Conservation (phyloP, 495 filamentous ascomycete genomes). For the Hypoxylon fuscum region DNA sequence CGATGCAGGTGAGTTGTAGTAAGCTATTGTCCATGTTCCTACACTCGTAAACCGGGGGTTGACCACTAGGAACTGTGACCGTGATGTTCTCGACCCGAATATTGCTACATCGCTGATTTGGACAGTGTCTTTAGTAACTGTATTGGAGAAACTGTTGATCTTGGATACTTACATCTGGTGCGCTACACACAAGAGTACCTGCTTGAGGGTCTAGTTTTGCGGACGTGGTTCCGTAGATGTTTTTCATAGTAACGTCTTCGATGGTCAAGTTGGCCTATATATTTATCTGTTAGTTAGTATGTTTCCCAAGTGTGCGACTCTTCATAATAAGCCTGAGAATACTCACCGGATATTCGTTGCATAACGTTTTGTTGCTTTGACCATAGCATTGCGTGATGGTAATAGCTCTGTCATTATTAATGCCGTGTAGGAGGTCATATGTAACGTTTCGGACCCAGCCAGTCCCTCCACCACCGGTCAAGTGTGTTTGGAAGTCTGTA, state of each 20-base stretch:
- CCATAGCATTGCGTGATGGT: slow-evolving; percentile 70
- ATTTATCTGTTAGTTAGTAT: neutral
- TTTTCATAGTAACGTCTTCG: slow-evolving; percentile 39
- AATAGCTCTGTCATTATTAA: slow-evolving; percentile 68
- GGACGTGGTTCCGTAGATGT: slow-evolving; percentile 34
- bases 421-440: slow-evolving; percentile 63
- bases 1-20: slow-evolving; percentile 23
- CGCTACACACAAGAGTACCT: slow-evolving; percentile 37
- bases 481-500: slow-evolving; percentile 39
- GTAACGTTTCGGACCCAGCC: slow-evolving; percentile 62
- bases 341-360: slow-evolving; percentile 35
- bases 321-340: neutral
- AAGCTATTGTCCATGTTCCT: slow-evolving; percentile 32
- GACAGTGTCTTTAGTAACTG: neutral
- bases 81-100: slow-evolving; percentile 36
- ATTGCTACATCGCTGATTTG: slow-evolving; percentile 24
- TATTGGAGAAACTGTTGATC: neutral
- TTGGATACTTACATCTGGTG: slow-evolving; percentile 26
- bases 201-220: slow-evolving; percentile 30
- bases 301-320: neutral
- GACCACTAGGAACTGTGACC: slow-evolving; percentile 26
- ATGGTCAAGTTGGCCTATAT: slow-evolving; percentile 39
- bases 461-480: slow-evolving; percentile 48
- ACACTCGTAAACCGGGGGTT: slow-evolving; percentile 34
- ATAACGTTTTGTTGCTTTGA: slow-evolving; percentile 49